Base-by-base conservation (phyloP, 257 asterid genomes). In the Cynanchum wilfordii region DNA sequence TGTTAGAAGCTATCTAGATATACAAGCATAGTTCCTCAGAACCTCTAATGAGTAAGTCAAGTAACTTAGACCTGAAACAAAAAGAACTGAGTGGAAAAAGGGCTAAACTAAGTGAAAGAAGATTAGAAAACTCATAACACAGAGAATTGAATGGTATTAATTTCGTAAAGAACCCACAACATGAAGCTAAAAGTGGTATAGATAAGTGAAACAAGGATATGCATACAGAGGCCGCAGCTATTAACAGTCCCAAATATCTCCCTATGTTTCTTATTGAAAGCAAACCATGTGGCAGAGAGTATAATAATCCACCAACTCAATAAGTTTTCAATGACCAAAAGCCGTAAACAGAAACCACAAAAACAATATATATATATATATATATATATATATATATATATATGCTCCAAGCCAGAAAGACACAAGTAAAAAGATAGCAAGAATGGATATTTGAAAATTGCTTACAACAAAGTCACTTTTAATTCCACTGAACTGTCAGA, bases 1-100 rank as follows among this genome's bases (percentile, higher is more conserved):
- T 78, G 69, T 82, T 81, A 85, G 12, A 81, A 52, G 62, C 73
- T 71, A 71, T 54, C 68, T 69, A 72, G 70, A 73, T 77, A 60
- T 50, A 69, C 62, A 75, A 72, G 73, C 89, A 88, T 81, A 68
- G 83, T 81, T 83, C 78, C 69, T 66, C 69, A 33, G 72, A 66
- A 69, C 71, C 60, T 71, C 27, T 30, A 64, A 19, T 22, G 10
- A 47, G 67, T 25, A 75, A 73, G 50, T 58, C 57, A 66, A 76
- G 58, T 38, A 75, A 57, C 69, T 44, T 54, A 76, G 64, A 64
- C 79, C 83, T 70, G 82, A 58, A 50, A 66, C 70, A 66, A 76
- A 29, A 58, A 50, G 64, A 65, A 71, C 68, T 45, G 47, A 52
- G 42, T 52, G 7, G 22, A n/a, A 70, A 57, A 66, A 69, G 20